phyloP scores from a whole-genome alignment of 2,329 filamentous ascomycete genomes.

The Aureobasidium namibiae region DNA sequence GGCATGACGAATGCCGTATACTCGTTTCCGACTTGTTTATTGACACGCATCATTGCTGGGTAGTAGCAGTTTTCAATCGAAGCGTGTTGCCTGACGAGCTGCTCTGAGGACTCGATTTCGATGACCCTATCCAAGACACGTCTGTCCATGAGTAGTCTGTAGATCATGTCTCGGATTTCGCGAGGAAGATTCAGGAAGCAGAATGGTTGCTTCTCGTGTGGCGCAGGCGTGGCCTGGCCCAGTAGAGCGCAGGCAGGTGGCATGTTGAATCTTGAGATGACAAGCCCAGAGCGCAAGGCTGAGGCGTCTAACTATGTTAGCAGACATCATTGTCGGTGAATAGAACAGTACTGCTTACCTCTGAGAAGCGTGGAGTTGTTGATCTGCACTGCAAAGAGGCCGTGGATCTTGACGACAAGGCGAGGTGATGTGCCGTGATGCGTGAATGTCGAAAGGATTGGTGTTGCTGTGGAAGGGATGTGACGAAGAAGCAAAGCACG shows the following conservation, averaged over 20 bases:
- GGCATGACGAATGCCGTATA: neutral
- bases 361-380: neutral
- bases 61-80: neutral
- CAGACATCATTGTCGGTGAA: neutral
- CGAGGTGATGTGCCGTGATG: too few species aligned
- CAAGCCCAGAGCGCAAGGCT: neutral
- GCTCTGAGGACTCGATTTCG: too few species aligned
- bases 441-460: too few species aligned
- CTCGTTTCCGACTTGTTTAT: neutral
- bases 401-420: neutral
- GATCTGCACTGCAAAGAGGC: neutral
- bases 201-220: neutral
- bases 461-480: too few species aligned
- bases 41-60: neutral
- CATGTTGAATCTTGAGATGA: neutral
- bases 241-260: neutral
- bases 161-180: neutral
- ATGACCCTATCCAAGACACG: too few species aligned
- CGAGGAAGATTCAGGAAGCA: neutral
- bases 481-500: too few species aligned
- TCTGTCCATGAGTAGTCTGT: neutral
- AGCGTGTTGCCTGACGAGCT: too few species aligned
- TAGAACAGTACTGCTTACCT: neutral
- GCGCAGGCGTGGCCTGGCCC: too few species aligned
- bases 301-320: neutral